Evolutionary conservation across 331 rosid species (phyloP).

Genomic region (Acacia concinna): DNA sequence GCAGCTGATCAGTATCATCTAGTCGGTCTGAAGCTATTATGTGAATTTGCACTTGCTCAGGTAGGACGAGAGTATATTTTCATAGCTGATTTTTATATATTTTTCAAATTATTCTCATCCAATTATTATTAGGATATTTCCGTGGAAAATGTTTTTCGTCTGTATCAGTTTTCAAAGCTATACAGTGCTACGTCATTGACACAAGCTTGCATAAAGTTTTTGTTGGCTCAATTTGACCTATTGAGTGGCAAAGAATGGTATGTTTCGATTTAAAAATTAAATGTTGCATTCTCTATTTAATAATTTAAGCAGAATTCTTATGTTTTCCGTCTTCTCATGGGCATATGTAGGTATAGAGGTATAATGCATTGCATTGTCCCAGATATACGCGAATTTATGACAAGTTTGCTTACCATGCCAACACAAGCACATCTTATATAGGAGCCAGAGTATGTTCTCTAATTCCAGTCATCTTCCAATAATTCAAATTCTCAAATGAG

Average conservation of each 20-base stretch:
- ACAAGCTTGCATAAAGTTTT: constrained; percentile 53
- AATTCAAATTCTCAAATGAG: too few species aligned
- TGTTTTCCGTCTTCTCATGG: background rate
- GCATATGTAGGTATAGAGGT: constrained; percentile 38
- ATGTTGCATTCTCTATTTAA: background rate
- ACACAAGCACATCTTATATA: too few species aligned
- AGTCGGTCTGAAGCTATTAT: constrained; percentile 61
- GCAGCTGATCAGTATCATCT: constrained; percentile 83
- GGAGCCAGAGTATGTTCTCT: too few species aligned
- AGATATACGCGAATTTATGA: constrained; percentile 39
- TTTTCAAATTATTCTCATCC: background rate
- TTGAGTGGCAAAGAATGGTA: constrained; percentile 57
- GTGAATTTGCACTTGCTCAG: constrained; percentile 60
- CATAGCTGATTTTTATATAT: background rate
- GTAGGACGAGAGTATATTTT: constrained; percentile 34
- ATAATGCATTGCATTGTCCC: constrained; percentile 38
- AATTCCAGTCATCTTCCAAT: too few species aligned
- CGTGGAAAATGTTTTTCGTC: constrained; percentile 45
- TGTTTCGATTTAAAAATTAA: constrained; percentile 1
- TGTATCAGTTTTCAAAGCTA: constrained; percentile 57
- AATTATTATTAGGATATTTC: constrained; percentile 44
- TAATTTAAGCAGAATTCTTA: background rate
- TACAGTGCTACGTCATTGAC: constrained; percentile 54
- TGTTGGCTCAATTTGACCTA: constrained; percentile 17
- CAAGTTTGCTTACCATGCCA: constrained; percentile 38